Conservation (phyloP, 2,329 filamentous ascomycete genomes). For the Didymella sp. region DNA sequence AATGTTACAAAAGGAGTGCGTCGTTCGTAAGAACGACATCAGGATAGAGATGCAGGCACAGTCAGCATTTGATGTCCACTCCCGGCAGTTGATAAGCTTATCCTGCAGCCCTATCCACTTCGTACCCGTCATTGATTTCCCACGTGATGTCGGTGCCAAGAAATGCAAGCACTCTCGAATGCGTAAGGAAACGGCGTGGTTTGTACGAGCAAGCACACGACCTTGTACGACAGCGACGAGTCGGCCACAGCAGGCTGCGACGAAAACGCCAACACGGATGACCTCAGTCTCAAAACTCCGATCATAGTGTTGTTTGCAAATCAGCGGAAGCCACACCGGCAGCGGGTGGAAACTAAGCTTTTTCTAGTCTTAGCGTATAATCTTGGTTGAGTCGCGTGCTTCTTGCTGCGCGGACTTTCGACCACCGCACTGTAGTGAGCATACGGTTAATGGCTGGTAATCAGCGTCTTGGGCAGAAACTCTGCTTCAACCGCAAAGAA, state of each 20-base stretch:
- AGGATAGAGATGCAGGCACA: not conserved
- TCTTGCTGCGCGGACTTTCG: not conserved
- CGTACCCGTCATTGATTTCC: not conserved
- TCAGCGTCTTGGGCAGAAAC: not conserved
- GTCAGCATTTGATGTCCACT: slow-evolving; percentile 2
- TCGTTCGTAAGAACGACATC: not conserved
- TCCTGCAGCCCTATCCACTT: slow-evolving; percentile 9
- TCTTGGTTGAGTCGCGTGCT: slow-evolving; percentile 14
- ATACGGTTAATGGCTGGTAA: not conserved
- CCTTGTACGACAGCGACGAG: slow-evolving; percentile 4
- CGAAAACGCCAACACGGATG: slow-evolving; percentile 16
- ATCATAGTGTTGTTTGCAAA: slow-evolving; percentile 4
- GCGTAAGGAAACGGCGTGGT: not conserved
- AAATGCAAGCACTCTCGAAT: not conserved
- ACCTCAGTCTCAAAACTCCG: slow-evolving; percentile 16
- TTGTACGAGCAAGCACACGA: slow-evolving; percentile 4
- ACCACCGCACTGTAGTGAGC: slow-evolving; percentile 2
- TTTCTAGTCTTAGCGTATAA: not conserved
- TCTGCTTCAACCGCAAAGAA: not conserved
- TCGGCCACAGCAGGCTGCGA: slow-evolving; percentile 1
- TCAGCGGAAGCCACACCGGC: slow-evolving; percentile 10
- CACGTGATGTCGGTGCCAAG: slow-evolving; percentile 8
- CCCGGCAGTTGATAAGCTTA: not conserved
- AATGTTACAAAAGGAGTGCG: not conserved
- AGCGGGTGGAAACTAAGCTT: slow-evolving; percentile 13